A percentile compares a stretch with the other conserved stretches of the same genome.
These are phyloP conservation scores for Nakazawaea sp. DNA, from an alignment of 805 yeast genomes.

Conservation along the genomic window DNA sequence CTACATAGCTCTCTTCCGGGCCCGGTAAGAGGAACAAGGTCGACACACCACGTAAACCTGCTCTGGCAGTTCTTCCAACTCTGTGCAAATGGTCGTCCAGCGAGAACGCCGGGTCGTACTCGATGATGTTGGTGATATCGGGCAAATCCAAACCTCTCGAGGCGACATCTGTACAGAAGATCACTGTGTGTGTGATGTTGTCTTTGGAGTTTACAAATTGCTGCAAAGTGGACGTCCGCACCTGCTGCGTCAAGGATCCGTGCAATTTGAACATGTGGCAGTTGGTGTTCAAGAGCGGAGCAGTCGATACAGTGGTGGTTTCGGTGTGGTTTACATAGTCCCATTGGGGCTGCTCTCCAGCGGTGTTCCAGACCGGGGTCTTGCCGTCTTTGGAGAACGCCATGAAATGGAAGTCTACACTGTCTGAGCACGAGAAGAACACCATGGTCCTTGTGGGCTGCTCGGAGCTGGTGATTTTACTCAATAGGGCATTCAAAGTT, in stretches of 20 bases:
- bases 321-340: slow-evolving; percentile 19
- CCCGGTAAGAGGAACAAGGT: slow-evolving; percentile 81
- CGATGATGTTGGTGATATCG: slow-evolving; percentile 76
- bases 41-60: slow-evolving; percentile 82
- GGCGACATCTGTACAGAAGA: slow-evolving; percentile 96
- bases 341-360: slow-evolving; percentile 15
- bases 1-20: slow-evolving; percentile 76
- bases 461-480: slow-evolving; percentile 32
- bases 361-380: slow-evolving; percentile 20
- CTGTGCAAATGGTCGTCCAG: slow-evolving; percentile 94
- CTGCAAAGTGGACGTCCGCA: slow-evolving; percentile 70
- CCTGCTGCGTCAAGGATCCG: slow-evolving; percentile 83
- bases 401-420: slow-evolving; percentile 89
- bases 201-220: slow-evolving; percentile 42
- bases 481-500: slow-evolving; percentile 62
- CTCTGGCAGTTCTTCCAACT: slow-evolving; percentile 97
- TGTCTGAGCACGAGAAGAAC: slow-evolving; percentile 89
- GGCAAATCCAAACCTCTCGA: slow-evolving; percentile 95
- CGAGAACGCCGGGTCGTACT: slow-evolving; percentile 92
- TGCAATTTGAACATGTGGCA: slow-evolving; percentile 63
- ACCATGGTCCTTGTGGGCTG: slow-evolving; percentile 56
- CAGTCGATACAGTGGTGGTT: slow-evolving; percentile 37
- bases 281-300: slow-evolving; percentile 44
- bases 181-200: slow-evolving; percentile 50
- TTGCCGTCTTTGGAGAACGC: slow-evolving; percentile 60